Percentiles rank a stretch among this genome's conserved stretches.
Conservation (phyloP, 805 yeast species). For the Maudiozyma saulgeensis region DNA sequence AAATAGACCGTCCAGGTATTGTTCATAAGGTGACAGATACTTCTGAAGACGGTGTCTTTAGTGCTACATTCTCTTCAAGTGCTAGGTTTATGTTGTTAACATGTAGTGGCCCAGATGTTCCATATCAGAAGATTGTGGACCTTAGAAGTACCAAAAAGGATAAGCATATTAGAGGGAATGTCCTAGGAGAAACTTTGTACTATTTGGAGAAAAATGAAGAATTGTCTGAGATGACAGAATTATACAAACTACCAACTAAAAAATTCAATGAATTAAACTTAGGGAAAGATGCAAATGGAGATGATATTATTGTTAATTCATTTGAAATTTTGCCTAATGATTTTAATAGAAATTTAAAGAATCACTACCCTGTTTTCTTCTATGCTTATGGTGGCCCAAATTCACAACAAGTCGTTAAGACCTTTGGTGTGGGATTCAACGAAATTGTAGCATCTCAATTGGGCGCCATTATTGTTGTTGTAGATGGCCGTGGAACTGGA, state of each 20-base stretch:
- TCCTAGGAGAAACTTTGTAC: slow-evolving; percentile 22
- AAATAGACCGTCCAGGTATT: slow-evolving; percentile 36
- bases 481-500: slow-evolving; percentile 97
- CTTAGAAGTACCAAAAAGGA: slow-evolving; percentile 30
- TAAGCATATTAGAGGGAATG: slow-evolving; percentile 10
- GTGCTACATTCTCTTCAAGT: slow-evolving; percentile 72
- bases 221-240: slow-evolving; percentile 30
- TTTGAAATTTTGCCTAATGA: slow-evolving; percentile 69
- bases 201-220: slow-evolving; percentile 34
- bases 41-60: slow-evolving; percentile 51
- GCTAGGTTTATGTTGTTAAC: slow-evolving; percentile 58
- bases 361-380: slow-evolving; percentile 77
- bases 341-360: slow-evolving; percentile 42
- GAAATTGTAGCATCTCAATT: slow-evolving; percentile 68
- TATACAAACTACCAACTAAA: slow-evolving; percentile 50
- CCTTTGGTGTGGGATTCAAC: slow-evolving; percentile 56
- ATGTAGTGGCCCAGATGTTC: slow-evolving; percentile 73
- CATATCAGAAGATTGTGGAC: slow-evolving; percentile 65
- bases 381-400: slow-evolving; percentile 95
- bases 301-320: slow-evolving; percentile 46
- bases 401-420: slow-evolving; percentile 67
- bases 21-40: slow-evolving; percentile 41
- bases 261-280: slow-evolving; percentile 45
- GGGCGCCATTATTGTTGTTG: slow-evolving; percentile 81
- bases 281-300: slow-evolving; percentile 39